phyloP scores from a whole-genome alignment of 352 stramenopile species.

The Halophytophthora polymorphica region DNA sequence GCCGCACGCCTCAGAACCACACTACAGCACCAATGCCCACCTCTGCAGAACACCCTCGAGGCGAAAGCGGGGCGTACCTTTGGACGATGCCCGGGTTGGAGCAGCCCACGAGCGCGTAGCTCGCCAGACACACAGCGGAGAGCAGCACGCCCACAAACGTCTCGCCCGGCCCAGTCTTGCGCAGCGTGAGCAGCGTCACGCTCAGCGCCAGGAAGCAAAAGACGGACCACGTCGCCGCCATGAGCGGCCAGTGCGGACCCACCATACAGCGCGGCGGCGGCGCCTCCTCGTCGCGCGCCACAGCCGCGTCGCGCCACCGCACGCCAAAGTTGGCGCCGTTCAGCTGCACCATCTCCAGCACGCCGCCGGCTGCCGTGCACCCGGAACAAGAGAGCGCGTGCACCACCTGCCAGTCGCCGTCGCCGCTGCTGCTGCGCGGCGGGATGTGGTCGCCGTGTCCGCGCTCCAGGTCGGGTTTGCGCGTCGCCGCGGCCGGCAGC shows the following conservation, averaged over 20 bases:
- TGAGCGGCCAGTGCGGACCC: slow-evolving; percentile 78
- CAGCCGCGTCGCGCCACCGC: slow-evolving; percentile 26
- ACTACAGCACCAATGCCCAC: not conserved
- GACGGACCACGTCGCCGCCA: slow-evolving; percentile 56
- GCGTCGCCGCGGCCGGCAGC: slow-evolving; percentile 6
- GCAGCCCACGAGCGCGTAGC: slow-evolving; percentile 75
- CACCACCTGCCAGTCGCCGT: slow-evolving; percentile 23
- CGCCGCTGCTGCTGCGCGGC: not conserved
- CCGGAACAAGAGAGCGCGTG: slow-evolving; percentile 1
- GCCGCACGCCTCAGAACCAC: not conserved
- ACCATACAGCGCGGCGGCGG: slow-evolving; percentile 51
- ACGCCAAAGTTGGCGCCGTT: slow-evolving; percentile 53
- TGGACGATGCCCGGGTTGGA: slow-evolving; percentile 68
- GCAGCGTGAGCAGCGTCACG: slow-evolving; percentile 51
- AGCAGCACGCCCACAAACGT: slow-evolving; percentile 49
- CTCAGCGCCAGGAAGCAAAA: slow-evolving; percentile 38
- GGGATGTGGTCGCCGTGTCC: not conserved
- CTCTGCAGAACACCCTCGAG: slow-evolving; percentile 5
- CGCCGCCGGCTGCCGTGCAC: slow-evolving; percentile 7
- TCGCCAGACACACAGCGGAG: slow-evolving; percentile 45
- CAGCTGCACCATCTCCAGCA: slow-evolving; percentile 56
- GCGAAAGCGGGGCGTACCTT: slow-evolving; percentile 22
- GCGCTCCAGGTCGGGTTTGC: slow-evolving; percentile 13
- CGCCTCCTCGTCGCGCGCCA: slow-evolving; percentile 7
- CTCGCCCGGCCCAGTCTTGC: slow-evolving; percentile 40